phyloP scores from a whole-genome alignment of 331 rosid genomes.

The Quercus phellos region DNA sequence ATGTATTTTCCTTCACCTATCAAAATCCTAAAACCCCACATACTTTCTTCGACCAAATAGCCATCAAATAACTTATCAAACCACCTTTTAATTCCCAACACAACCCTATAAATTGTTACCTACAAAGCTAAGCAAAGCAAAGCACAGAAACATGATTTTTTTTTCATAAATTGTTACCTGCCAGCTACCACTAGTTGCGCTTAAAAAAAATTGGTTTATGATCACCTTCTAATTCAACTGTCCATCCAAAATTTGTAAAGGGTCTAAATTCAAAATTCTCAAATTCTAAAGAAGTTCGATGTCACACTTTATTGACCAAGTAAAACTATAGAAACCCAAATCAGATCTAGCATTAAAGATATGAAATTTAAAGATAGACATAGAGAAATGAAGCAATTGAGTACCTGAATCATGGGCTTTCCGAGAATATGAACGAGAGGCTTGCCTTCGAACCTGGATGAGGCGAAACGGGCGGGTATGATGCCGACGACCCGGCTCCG shows the following conservation, averaged over 20 bases:
- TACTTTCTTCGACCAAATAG: no score
- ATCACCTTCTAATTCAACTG: neutral
- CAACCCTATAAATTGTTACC: no score
- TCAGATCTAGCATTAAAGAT: neutral
- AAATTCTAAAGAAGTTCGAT: neutral
- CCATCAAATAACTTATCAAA: no score
- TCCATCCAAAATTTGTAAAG: neutral
- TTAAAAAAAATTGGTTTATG: neutral
- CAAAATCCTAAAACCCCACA: no score
- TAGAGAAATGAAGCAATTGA: neutral
- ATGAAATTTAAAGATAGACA: neutral
- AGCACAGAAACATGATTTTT: neutral
- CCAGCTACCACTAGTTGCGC: neutral
- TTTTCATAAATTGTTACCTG: neutral
- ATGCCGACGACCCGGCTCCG: constrained; percentile 86
- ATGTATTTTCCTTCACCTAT: no score
- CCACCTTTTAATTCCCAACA: no score
- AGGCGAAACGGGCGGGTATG: constrained; percentile 90
- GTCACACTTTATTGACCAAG: neutral
- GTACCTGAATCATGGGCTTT: constrained; percentile 96
- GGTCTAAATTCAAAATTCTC: neutral
- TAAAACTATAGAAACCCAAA: neutral
- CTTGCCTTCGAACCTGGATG: constrained; percentile 76
- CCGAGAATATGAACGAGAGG: constrained; percentile 90
- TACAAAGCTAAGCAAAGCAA: neutral